Conservation (phyloP, 192 early-diverging fungal genomes). For the Coemansia pectinata region DNA sequence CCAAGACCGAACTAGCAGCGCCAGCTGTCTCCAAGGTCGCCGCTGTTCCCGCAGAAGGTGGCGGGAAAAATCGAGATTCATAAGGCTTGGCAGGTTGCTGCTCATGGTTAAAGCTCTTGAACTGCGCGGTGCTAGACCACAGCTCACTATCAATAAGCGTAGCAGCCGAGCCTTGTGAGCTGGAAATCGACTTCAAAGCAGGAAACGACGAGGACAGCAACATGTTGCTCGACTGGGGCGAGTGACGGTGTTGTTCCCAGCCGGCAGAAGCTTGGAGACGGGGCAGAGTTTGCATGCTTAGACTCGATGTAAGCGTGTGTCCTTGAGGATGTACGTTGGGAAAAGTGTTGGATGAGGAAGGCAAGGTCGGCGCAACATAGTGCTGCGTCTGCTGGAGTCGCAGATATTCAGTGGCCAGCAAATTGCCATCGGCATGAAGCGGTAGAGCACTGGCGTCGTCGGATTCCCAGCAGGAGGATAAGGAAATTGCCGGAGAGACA, state of each 20-base stretch:
- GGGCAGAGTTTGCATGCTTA: constrained; percentile 51
- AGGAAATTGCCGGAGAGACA: constrained; percentile 29
- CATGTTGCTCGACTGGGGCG: background rate
- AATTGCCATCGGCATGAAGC: constrained; percentile 3
- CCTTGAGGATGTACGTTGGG: constrained; percentile 1
- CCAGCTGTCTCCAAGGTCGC: background rate
- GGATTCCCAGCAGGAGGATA: constrained; percentile 25
- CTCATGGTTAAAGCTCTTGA: background rate
- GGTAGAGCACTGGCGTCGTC: constrained; percentile 9
- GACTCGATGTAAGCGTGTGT: constrained; percentile 37
- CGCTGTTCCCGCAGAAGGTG: background rate
- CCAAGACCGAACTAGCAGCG: background rate
- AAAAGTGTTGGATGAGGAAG: background rate
- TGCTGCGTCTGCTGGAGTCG: constrained; percentile 25
- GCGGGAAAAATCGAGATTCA: constrained; percentile 46
- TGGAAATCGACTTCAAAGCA: background rate
- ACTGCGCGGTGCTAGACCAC: constrained; percentile 31
- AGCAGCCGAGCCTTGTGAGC: constrained; percentile 35
- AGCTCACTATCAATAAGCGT: constrained; percentile 50
- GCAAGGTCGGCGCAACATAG: constrained; percentile 6
- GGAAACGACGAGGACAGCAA: constrained; percentile 3
- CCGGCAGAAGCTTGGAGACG: constrained; percentile 27
- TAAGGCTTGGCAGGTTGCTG: constrained; percentile 5
- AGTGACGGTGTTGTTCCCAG: constrained; percentile 26
- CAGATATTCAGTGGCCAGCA: background rate